These are phyloP conservation scores for Pseudogymnoascus verrucosus DNA, from an alignment of 2,329 filamentous ascomycete species.

Conservation along the genomic window DNA sequence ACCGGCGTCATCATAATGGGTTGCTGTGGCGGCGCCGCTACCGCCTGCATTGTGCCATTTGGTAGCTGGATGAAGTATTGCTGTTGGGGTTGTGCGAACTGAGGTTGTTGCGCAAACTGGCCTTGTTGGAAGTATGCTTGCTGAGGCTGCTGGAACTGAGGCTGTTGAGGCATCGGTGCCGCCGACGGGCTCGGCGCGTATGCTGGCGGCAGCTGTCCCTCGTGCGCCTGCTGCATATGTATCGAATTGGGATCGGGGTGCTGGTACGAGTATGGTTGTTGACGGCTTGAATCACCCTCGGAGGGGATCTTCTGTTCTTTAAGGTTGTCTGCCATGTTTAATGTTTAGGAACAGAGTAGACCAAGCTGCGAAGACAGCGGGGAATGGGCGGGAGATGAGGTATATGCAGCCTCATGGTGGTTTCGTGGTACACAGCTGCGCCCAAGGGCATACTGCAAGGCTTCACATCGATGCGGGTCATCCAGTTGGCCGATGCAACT, in stretches of 20 bases:
- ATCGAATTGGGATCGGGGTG: neutral
- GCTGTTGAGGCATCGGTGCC: neutral
- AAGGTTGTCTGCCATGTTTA: neutral
- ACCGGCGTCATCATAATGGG: neutral
- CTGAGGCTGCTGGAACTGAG: neutral
- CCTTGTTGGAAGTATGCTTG: neutral
- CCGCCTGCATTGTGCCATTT: neutral
- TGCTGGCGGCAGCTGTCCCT: neutral
- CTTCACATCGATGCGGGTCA: neutral
- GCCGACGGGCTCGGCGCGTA: neutral
- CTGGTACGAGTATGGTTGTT: neutral
- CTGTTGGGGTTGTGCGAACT: neutral
- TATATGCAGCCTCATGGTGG: neutral
- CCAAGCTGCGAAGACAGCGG: neutral
- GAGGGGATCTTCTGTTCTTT: neutral
- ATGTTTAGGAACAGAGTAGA: neutral
- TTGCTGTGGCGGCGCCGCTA: neutral
- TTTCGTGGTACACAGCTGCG: neutral
- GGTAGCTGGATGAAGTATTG: conserved; percentile 1
- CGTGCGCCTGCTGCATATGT: neutral
- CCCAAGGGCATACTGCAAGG: neutral
- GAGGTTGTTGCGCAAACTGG: neutral
- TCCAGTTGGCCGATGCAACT: neutral
- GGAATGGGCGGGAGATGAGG: neutral
- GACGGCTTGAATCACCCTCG: neutral